Conservation (phyloP, 2,329 filamentous ascomycete species). For the Neoscytalidium dimidiatum region DNA sequence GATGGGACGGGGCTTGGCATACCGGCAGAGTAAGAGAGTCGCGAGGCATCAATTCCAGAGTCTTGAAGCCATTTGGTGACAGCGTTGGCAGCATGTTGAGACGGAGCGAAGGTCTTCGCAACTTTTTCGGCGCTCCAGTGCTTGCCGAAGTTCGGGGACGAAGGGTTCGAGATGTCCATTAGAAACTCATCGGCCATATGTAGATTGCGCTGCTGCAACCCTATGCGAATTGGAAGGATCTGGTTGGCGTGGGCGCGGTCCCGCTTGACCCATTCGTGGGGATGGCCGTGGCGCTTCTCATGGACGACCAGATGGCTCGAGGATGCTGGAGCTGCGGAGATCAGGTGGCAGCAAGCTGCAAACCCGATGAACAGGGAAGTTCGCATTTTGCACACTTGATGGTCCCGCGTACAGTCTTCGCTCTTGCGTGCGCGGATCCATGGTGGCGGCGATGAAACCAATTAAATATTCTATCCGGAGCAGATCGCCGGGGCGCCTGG, state of each 20-base stretch:
- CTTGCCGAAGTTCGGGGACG: constrained; percentile 29
- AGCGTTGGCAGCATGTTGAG: constrained; percentile 25
- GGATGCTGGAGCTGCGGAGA: not conserved
- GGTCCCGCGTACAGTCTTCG: not conserved
- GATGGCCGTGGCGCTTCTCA: not conserved
- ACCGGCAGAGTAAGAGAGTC: constrained; percentile 23
- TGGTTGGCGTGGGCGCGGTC: not conserved
- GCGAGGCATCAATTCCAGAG: not conserved
- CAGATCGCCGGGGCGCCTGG: not conserved
- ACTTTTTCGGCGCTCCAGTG: constrained; percentile 32
- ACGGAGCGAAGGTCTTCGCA: constrained; percentile 30
- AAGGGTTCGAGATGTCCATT: constrained; percentile 25
- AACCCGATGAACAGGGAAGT: not conserved
- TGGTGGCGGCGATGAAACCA: not conserved
- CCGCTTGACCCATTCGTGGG: not conserved
- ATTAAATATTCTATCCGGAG: not conserved
- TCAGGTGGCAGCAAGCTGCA: not conserved
- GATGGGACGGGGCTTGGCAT: too few relatives aligned
- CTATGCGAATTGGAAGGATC: constrained; percentile 31
- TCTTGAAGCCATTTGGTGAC: constrained; percentile 29
- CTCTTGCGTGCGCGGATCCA: not conserved
- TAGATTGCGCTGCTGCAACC: constrained; percentile 27
- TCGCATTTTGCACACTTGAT: not conserved
- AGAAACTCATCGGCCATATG: not conserved
- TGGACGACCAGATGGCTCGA: not conserved